These are phyloP conservation scores for Pseudozyma thailandica DNA, from an alignment of 1,284 basidiomycete genomes.

Conservation along the genomic window DNA sequence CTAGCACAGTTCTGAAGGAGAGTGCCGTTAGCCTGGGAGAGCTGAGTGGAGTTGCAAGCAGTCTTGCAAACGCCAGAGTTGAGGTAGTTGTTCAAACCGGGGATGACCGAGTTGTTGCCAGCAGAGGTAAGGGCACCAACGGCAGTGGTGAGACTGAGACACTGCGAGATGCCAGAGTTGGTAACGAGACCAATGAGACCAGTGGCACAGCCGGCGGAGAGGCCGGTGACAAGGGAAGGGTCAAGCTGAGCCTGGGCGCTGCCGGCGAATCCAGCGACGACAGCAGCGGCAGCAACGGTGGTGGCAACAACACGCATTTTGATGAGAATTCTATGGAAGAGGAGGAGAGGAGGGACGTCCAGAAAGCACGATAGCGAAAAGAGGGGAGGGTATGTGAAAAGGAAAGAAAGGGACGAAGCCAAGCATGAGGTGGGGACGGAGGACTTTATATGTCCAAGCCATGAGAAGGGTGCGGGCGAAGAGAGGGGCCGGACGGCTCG, in stretches of 20 bases:
- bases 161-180: conserved; percentile 36
- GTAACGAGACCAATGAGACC: conserved; percentile 35
- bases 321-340: background rate
- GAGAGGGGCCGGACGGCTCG: background rate
- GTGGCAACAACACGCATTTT: conserved; percentile 26
- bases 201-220: conserved; percentile 30
- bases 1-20: conserved; percentile 32
- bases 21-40: conserved; percentile 29
- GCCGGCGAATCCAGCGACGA: conserved; percentile 16
- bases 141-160: conserved; percentile 31
- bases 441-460: background rate
- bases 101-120: conserved; percentile 30
- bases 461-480: background rate
- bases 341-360: background rate
- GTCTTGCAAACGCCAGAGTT: conserved; percentile 32
- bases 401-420: background rate
- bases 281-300: conserved; percentile 23
- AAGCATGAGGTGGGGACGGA: background rate
- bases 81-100: conserved; percentile 37
- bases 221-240: conserved; percentile 45
- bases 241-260: conserved; percentile 31
- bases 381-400: background rate
- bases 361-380: too few species aligned
- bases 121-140: conserved; percentile 36
- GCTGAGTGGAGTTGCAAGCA: conserved; percentile 18